These are phyloP conservation scores for Fennellomyces sp. DNA, from an alignment of 371 early-diverging fungal genomes.

Conservation along the genomic window DNA sequence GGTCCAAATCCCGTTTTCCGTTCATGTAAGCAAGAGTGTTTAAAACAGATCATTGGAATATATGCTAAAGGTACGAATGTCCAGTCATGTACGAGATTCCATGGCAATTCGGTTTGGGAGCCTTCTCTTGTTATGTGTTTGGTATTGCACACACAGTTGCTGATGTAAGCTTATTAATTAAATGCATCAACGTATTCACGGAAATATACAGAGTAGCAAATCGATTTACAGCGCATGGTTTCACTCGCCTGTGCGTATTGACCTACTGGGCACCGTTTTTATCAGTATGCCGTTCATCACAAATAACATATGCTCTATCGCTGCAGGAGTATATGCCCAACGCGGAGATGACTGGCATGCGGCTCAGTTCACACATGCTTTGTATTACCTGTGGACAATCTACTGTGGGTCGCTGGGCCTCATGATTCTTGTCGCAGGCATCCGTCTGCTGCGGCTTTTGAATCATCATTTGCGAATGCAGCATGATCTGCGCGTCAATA, in stretches of 20 bases:
- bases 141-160: conserved; percentile 44
- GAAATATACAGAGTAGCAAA: conserved; percentile 34
- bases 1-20: conserved; percentile 22
- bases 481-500: conserved; percentile 18
- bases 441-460: conserved; percentile 23
- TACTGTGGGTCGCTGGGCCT: conserved; percentile 24
- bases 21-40: conserved; percentile 18
- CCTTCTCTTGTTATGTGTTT: conserved; percentile 40
- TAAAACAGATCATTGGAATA: background rate
- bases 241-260: conserved; percentile 19
- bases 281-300: conserved; percentile 31
- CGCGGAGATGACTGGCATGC: conserved; percentile 21
- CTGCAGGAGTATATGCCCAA: conserved; percentile 31
- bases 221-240: conserved; percentile 24
- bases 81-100: conserved; percentile 38
- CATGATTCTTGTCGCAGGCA: conserved; percentile 28
- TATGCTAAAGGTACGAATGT: background rate
- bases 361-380: conserved; percentile 22
- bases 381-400: conserved; percentile 34
- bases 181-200: background rate
- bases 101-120: conserved; percentile 42
- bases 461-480: conserved; percentile 24
- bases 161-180: conserved; percentile 26
- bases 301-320: conserved; percentile 36
- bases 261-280: conserved; percentile 21